phyloP scores from a whole-genome alignment of 164 flowering plant genomes.

The Hamamelis virginiana region DNA sequence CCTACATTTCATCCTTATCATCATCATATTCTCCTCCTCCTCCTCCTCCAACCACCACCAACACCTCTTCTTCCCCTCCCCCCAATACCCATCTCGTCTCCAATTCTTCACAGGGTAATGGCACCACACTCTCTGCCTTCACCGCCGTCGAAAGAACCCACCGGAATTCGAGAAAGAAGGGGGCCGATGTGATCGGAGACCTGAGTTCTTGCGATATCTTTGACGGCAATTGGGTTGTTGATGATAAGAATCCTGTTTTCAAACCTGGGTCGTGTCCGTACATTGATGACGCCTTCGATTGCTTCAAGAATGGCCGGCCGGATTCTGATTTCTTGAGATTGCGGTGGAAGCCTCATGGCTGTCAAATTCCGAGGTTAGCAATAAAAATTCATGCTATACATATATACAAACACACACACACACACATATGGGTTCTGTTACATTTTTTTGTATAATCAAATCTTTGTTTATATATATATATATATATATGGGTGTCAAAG shows the following conservation, averaged over 20 bases:
- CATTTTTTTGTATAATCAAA: too few species aligned
- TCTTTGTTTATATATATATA: too few species aligned
- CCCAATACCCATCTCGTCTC: slow-evolving; percentile 7
- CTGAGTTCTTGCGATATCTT: slow-evolving; percentile 50
- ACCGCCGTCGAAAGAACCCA: slow-evolving; percentile 14
- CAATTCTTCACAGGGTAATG: background rate
- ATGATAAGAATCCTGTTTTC: slow-evolving; percentile 41
- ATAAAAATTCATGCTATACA: too few species aligned
- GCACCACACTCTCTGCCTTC: slow-evolving; percentile 8
- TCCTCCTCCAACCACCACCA: too few species aligned
- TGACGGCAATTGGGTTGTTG: slow-evolving; percentile 54
- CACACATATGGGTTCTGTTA: too few species aligned
- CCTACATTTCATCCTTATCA: slow-evolving; percentile 17
- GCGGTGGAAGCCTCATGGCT: slow-evolving; percentile 52
- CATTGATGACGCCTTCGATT: slow-evolving; percentile 55
- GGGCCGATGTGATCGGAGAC: background rate
- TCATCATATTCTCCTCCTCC: too few species aligned
- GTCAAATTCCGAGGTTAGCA: slow-evolving; percentile 46
- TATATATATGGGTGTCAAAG: too few species aligned
- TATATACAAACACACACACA: too few species aligned
- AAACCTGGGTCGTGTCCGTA: slow-evolving; percentile 55
- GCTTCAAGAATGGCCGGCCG: slow-evolving; percentile 52
- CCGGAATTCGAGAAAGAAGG: slow-evolving; percentile 12
- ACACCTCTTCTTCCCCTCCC: slow-evolving; percentile 11
- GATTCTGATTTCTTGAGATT: slow-evolving; percentile 39